phyloP scores from a whole-genome alignment of 1,284 basidiomycete genomes.

The Trametes versicolor region DNA sequence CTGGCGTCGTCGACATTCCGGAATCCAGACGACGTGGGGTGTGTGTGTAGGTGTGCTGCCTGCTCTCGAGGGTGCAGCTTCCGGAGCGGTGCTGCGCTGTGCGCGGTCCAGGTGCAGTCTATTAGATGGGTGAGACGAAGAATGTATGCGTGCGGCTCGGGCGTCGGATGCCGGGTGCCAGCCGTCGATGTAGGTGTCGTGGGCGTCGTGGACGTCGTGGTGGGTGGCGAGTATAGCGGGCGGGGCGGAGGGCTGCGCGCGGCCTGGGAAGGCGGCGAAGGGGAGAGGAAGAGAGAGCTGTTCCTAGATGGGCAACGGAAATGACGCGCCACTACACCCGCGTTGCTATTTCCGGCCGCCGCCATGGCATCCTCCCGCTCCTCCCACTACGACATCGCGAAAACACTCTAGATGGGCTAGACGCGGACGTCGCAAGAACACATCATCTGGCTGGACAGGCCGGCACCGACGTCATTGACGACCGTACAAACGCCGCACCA shows the following conservation, averaged over 20 bases:
- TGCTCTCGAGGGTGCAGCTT: conserved; percentile 8
- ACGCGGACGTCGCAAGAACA: neutral
- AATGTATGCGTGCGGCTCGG: neutral
- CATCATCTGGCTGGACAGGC: neutral
- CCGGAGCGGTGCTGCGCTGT: neutral
- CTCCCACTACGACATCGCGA: neutral
- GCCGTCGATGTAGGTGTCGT: neutral
- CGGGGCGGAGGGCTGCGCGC: neutral
- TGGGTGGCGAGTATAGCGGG: neutral
- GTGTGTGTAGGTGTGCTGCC: conserved; percentile 2
- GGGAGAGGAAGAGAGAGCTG: neutral
- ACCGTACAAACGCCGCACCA: conserved; percentile 22
- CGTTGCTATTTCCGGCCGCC: conserved; percentile 27
- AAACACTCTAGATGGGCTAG: neutral
- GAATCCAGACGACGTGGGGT: conserved; percentile 7
- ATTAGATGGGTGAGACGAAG: conserved; percentile 3
- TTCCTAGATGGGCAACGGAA: neutral
- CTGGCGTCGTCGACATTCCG: conserved; percentile 40
- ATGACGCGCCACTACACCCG: conserved; percentile 2
- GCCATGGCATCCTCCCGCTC: neutral
- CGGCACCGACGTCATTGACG: neutral
- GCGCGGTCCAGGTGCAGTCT: conserved; percentile 1
- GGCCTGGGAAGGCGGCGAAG: neutral
- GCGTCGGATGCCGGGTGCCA: neutral
- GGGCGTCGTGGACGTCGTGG: conserved; percentile 9